Conservation (phyloP, 768 basidiomycete species). For the Rickenella mellea region DNA sequence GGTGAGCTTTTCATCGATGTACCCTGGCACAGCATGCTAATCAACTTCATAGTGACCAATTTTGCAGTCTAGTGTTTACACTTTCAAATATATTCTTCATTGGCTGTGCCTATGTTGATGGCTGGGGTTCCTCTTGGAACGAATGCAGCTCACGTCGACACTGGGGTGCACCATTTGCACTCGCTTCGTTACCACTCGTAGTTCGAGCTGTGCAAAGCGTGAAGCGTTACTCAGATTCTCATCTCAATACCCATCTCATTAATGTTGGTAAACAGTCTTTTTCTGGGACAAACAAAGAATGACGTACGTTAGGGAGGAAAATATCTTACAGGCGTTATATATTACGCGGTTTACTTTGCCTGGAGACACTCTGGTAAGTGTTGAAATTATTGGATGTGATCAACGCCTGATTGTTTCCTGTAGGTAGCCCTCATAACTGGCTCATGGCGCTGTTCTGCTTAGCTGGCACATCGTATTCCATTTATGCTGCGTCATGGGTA, state of each 20-base stretch:
- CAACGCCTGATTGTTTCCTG: slow-evolving; percentile 1
- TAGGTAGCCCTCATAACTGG: slow-evolving; percentile 29
- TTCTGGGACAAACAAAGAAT: slow-evolving; percentile 1
- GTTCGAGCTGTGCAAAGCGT: slow-evolving; percentile 80
- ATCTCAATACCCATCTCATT: slow-evolving; percentile 66
- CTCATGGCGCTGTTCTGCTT: slow-evolving; percentile 65
- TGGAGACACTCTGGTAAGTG: slow-evolving; percentile 63
- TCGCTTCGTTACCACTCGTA: slow-evolving; percentile 59
- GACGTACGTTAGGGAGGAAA: slow-evolving; percentile 61
- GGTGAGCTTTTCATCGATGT: slow-evolving; percentile 32
- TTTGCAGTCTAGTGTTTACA: slow-evolving; percentile 72
- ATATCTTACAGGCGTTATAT: slow-evolving; percentile 59
- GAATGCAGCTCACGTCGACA: slow-evolving; percentile 35
- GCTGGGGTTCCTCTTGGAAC: slow-evolving; percentile 40
- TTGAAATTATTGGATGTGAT: background rate
- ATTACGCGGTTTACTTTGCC: slow-evolving; percentile 57
- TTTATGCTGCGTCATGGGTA: slow-evolving; percentile 78
- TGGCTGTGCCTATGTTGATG: slow-evolving; percentile 58
- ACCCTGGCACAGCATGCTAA: slow-evolving; percentile 4
- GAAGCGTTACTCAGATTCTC: slow-evolving; percentile 79
- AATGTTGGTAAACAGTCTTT: slow-evolving; percentile 46
- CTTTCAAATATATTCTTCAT: slow-evolving; percentile 67
- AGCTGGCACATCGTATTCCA: slow-evolving; percentile 47
- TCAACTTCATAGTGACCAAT: slow-evolving; percentile 50
- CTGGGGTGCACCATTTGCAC: slow-evolving; percentile 56